phyloP scores from a whole-genome alignment of 345 rosid genomes.

The Brassica cretica region DNA sequence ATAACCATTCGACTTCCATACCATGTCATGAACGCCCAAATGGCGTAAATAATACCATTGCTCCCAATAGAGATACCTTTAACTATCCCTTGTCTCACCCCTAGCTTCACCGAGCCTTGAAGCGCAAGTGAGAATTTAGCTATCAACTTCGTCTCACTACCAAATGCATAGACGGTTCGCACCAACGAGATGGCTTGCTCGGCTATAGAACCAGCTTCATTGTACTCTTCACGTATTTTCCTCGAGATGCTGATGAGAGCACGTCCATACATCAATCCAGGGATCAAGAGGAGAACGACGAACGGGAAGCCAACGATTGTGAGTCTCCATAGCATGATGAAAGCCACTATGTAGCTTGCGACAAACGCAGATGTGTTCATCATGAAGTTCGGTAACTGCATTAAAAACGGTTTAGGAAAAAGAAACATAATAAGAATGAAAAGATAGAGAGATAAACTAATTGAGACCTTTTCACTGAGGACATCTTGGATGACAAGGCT shows the following conservation, averaged over 20 bases:
- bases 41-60: conserved; percentile 83
- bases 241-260: conserved; percentile 78
- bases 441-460: not conserved
- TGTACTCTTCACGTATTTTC: conserved; percentile 82
- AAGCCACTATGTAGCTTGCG: conserved; percentile 82
- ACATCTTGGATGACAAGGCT: conserved; percentile 92
- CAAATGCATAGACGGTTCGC: conserved; percentile 76
- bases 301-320: conserved; percentile 79
- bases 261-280: conserved; percentile 84
- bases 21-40: conserved; percentile 93
- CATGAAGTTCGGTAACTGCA: conserved; percentile 72
- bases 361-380: conserved; percentile 77
- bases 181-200: conserved; percentile 80
- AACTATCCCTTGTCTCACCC: conserved; percentile 87
- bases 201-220: conserved; percentile 77
- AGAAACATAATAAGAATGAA: not conserved
- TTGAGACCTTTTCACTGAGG: conserved; percentile 81
- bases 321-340: conserved; percentile 81
- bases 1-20: conserved; percentile 85
- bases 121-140: conserved; percentile 75
- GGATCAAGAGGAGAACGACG: conserved; percentile 76
- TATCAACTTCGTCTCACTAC: conserved; percentile 78
- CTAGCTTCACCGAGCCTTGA: conserved; percentile 79
- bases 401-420: conserved; percentile 44
- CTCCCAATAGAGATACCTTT: conserved; percentile 89